Base-by-base conservation (phyloP, 2,329 filamentous ascomycete species). In the Colletotrichum camelliae region DNA sequence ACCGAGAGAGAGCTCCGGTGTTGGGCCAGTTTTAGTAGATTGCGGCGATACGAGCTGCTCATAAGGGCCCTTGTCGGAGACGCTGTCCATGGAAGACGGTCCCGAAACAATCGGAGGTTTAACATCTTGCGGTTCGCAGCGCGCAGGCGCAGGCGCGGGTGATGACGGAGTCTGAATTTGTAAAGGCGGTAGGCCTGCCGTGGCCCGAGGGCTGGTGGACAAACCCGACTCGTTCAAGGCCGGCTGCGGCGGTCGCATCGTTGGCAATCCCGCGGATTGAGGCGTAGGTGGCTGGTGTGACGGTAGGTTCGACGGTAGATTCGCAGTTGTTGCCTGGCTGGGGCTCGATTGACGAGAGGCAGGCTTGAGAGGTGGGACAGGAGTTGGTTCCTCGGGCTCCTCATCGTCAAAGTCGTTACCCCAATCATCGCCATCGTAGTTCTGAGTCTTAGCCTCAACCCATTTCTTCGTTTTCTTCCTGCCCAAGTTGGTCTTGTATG, bases 341-440 rank as follows among this genome's bases (percentile, higher is more conserved):
- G 70, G 82, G 81, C 77, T 89, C 82, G 70, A 62, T 21, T 72
- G 70, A 55, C 74, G 74, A 18, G 35, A 62, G 18, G 27, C 70
- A 16, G 75, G 69, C 21, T 64, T 66, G 74, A 79, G 80, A 74
- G 78, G 79, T 33, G 82, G 78, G 39, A 79, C 80, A 37, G 87
- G 85, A 66, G 86, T 84, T 31, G 85, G 84, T 39, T 86, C 83
- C 57, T 87, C 85, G 9, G 82, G 80, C 43, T 90, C 89, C 55
- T 91, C 89, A 70, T 92, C 86, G 5, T 48, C 43, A 48, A 89
- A 90, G 43, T 93, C 92, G 72, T 89, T 94, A 43, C 95, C 96
- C 96, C 96, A 98, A 81, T 98, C 96, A 80, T 97, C 96, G 77
- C 96, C 96, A 81, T 96, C 96, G 82, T 98, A 98, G 82, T 92